These are phyloP conservation scores for Glaciozyma antarctica DNA, from an alignment of 768 basidiomycete genomes.

Conservation along the genomic window DNA sequence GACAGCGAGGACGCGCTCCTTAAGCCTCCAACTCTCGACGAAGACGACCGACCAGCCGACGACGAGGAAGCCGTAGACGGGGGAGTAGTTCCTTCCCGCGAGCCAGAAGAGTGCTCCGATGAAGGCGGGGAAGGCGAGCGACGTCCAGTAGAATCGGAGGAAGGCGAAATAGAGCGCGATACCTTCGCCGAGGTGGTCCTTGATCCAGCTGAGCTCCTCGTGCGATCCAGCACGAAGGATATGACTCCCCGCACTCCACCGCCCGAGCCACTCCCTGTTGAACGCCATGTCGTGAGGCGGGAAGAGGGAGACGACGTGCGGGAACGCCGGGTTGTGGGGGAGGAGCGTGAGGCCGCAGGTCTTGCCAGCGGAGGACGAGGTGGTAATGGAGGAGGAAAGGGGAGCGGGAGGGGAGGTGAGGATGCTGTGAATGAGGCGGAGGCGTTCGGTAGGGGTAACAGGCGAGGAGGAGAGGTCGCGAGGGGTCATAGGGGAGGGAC, in stretches of 20 bases:
- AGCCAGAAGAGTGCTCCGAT: constrained; percentile 63
- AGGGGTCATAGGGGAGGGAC: constrained; percentile 45
- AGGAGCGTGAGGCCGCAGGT: constrained; percentile 20
- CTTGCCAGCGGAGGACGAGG: constrained; percentile 44
- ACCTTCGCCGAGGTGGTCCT: constrained; percentile 73
- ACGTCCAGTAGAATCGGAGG: constrained; percentile 56
- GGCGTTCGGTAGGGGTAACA: constrained; percentile 62
- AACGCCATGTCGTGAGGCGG: constrained; percentile 73
- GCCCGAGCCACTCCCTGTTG: constrained; percentile 66
- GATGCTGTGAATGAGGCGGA: constrained; percentile 65
- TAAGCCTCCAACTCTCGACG: constrained; percentile 85
- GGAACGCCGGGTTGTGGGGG: constrained; percentile 47
- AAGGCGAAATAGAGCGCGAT: constrained; percentile 54
- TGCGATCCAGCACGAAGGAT: constrained; percentile 39
- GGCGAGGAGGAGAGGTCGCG: constrained; percentile 42
- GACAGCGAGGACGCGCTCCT: constrained; percentile 71
- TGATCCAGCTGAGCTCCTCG: constrained; percentile 58
- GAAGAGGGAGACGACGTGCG: constrained; percentile 69
- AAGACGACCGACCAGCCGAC: constrained; percentile 77
- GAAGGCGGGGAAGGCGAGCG: constrained; percentile 63
- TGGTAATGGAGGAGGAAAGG: constrained; percentile 56
- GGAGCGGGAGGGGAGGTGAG: constrained; percentile 47
- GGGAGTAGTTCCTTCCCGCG: constrained; percentile 62
- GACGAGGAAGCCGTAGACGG: constrained; percentile 63
- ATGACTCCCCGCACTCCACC: constrained; percentile 47